Conservation (phyloP, 2,329 filamentous ascomycete genomes). For the Fusarium torreyae region DNA sequence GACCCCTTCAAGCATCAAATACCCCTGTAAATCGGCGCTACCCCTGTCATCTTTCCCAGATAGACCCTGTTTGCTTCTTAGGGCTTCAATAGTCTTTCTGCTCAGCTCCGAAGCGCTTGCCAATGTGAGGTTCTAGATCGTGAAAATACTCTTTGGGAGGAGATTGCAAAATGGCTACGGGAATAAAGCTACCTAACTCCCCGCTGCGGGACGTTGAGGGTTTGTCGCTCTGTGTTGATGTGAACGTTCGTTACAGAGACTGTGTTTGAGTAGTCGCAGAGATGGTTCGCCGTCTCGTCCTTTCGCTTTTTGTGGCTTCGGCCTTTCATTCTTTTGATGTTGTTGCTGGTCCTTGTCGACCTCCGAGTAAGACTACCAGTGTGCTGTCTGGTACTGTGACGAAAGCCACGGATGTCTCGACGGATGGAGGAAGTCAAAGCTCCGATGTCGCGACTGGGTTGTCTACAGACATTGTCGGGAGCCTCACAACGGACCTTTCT, state of each 20-base stretch:
- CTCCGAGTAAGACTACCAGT: background rate
- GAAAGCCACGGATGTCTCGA: background rate
- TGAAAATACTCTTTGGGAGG: background rate
- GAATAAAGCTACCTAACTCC: background rate
- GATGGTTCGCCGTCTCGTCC: slow-evolving; percentile 37
- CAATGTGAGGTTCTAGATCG: slow-evolving; percentile 9
- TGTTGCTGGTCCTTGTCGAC: slow-evolving; percentile 12
- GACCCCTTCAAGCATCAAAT: background rate
- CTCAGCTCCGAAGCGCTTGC: background rate
- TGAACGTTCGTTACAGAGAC: background rate
- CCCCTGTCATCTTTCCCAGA: background rate
- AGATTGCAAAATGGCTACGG: background rate
- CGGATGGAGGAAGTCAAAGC: background rate
- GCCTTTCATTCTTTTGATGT: slow-evolving; percentile 5
- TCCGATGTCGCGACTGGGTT: no score
- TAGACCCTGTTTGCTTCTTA: background rate
- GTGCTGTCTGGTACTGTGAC: background rate
- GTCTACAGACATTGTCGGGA: no score
- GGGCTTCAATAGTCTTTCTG: slow-evolving; percentile 13
- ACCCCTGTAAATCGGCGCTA: background rate
- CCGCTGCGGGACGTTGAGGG: background rate
- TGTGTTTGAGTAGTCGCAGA: background rate
- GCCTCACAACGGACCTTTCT: no score
- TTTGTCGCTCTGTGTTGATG: background rate
- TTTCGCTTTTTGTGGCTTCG: slow-evolving; percentile 18